Percentiles rank a stretch among this genome's conserved stretches.
Conservation (phyloP, 306 rosid species). For the Acacia melanoxylon region DNA sequence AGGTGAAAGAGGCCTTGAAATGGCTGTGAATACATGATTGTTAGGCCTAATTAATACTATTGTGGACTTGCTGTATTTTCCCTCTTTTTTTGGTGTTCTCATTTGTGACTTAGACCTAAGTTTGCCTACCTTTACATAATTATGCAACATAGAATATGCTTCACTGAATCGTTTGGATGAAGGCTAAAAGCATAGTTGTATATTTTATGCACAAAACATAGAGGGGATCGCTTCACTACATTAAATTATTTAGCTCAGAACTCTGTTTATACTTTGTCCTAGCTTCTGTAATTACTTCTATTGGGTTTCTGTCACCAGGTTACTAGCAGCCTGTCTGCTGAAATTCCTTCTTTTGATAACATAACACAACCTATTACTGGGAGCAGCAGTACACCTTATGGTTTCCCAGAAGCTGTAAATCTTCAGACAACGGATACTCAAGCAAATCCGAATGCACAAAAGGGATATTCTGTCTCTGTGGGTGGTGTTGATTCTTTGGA, state of each 20-base stretch:
- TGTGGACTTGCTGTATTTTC: neutral
- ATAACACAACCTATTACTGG: conserved; percentile 35
- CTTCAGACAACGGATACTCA: conserved; percentile 33
- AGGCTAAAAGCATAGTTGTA: neutral
- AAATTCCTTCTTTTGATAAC: conserved; percentile 41
- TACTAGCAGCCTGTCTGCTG: conserved; percentile 38
- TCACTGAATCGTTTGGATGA: conserved; percentile 2
- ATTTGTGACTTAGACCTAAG: neutral
- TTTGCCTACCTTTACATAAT: neutral
- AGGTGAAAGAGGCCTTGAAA: conserved; percentile 1
- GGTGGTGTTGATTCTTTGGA: conserved; percentile 39
- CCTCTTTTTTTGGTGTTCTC: neutral
- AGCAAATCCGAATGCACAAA: conserved; percentile 34
- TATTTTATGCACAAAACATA: neutral
- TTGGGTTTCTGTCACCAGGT: conserved; percentile 47
- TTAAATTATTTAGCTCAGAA: neutral
- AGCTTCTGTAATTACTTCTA: conserved; percentile 18
- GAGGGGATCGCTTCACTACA: neutral
- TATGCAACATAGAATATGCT: neutral
- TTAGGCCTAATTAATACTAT: neutral
- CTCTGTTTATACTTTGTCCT: conserved; percentile 4
- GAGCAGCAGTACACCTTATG: conserved; percentile 29
- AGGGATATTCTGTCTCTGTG: conserved; percentile 33
- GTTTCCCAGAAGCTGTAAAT: conserved; percentile 38
- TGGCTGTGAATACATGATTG: conserved; percentile 1